A percentile compares a stretch with the other conserved stretches of the same genome.
phyloP scores from a whole-genome alignment of 805 yeast species.

The Metschnikowia chrysomelidarum region DNA sequence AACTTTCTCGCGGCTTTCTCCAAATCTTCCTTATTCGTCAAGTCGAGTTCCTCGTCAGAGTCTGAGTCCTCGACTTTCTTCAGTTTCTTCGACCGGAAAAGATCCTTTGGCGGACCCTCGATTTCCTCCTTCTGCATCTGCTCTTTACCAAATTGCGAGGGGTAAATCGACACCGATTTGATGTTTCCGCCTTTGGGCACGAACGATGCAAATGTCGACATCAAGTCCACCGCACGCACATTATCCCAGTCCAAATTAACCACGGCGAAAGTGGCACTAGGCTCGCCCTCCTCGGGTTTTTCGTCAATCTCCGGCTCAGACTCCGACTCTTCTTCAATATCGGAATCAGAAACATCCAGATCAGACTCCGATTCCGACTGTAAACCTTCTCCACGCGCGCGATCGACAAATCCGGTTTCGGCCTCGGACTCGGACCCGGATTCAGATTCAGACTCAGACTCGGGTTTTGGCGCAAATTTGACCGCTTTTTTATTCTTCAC shows the following conservation, averaged over 20 bases:
- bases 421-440: slow-evolving; percentile 19
- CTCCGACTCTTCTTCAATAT: slow-evolving; percentile 46
- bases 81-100: slow-evolving; percentile 53
- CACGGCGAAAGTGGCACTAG: slow-evolving; percentile 77
- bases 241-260: slow-evolving; percentile 98
- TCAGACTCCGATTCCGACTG: slow-evolving; percentile 47
- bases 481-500: slow-evolving; percentile 12
- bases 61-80: slow-evolving; percentile 30
- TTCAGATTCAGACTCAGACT: slow-evolving; percentile 22
- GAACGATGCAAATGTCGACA: slow-evolving; percentile 86
- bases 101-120: slow-evolving; percentile 89
- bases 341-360: slow-evolving; percentile 40
- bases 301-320: slow-evolving; percentile 56
- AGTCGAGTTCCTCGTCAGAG: slow-evolving; percentile 41
- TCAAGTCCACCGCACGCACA: slow-evolving; percentile 77
- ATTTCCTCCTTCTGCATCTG: slow-evolving; percentile 85
- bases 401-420: slow-evolving; percentile 35
- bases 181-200: slow-evolving; percentile 75
- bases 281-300: slow-evolving; percentile 84
- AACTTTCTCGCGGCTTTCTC: slow-evolving; percentile 68
- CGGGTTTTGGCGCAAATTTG: slow-evolving; percentile 2
- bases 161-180: slow-evolving; percentile 66
- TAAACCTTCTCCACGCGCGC: slow-evolving; percentile 69
- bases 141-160: slow-evolving; percentile 91
- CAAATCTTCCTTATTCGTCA: slow-evolving; percentile 45